Percentiles rank a stretch among this genome's conserved stretches.
These are phyloP conservation scores for Heritiera littoralis DNA, from an alignment of 345 rosid species.

Conservation along the genomic window DNA sequence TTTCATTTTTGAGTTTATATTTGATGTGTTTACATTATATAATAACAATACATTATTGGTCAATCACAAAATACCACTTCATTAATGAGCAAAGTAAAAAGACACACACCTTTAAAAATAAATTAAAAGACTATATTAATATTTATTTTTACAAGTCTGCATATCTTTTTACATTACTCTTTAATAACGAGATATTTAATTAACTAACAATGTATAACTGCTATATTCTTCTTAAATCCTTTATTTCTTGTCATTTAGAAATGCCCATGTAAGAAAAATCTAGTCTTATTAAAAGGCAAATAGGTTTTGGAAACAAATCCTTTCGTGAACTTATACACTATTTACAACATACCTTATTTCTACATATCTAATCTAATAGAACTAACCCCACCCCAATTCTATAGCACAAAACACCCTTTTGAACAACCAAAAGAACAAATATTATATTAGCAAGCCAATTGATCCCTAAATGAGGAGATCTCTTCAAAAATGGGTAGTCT, in stretches of 20 bases:
- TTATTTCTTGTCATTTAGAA: not conserved
- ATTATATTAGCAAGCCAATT: constrained; percentile 50
- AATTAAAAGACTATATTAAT: too few species aligned
- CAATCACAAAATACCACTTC: too few species aligned
- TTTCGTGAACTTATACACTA: not conserved
- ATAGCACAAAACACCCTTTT: not conserved
- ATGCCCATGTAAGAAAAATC: not conserved
- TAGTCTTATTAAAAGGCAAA: not conserved
- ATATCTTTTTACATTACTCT: too few species aligned
- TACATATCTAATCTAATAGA: not conserved
- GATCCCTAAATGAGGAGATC: constrained; percentile 74
- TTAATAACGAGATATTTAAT: too few species aligned
- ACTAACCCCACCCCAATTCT: not conserved
- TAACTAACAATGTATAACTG: too few species aligned
- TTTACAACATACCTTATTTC: not conserved
- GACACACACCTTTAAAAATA: too few species aligned
- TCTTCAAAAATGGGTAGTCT: constrained; percentile 89
- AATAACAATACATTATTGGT: too few species aligned
- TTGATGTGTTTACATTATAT: too few species aligned
- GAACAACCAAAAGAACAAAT: not conserved
- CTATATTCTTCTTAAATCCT: too few species aligned
- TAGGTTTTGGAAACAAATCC: not conserved
- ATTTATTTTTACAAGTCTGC: too few species aligned
- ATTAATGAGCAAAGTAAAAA: too few species aligned
- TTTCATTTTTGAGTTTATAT: not conserved